Evolutionary conservation across 208 protist genomes (phyloP).

Genomic region (Trypanosoma mega): DNA sequence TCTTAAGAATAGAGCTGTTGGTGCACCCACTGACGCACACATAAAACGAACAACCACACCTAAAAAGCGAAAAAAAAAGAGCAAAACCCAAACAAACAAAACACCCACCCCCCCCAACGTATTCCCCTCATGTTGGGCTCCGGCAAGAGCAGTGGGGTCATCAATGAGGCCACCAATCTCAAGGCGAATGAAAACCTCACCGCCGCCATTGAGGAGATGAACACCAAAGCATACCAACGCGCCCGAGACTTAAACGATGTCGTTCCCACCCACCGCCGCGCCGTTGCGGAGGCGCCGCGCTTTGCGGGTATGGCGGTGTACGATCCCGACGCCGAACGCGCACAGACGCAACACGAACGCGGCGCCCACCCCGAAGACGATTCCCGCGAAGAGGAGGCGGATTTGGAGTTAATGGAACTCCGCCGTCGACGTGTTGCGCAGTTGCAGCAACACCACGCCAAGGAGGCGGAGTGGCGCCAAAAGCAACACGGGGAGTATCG

Average conservation of each 20-base stretch:
- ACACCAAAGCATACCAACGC: slow-evolving; percentile 61
- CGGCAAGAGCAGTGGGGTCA: slow-evolving; percentile 81
- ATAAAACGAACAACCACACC: slow-evolving; percentile 25
- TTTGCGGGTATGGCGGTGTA: slow-evolving; percentile 59
- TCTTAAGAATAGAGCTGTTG: background rate
- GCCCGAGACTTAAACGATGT: slow-evolving; percentile 71
- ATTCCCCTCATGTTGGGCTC: slow-evolving; percentile 68
- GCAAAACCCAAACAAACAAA: slow-evolving; percentile 7
- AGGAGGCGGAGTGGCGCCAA: slow-evolving; percentile 76
- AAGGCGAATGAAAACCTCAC: slow-evolving; percentile 89
- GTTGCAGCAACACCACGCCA: slow-evolving; percentile 52
- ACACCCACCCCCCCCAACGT: background rate
- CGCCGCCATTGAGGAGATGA: slow-evolving; percentile 81
- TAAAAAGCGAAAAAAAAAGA: background rate
- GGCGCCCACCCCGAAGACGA: slow-evolving; percentile 11
- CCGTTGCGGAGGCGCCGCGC: slow-evolving; percentile 26
- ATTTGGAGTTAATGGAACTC: slow-evolving; percentile 73
- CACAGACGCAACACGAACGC: slow-evolving; percentile 19
- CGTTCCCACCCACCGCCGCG: slow-evolving; percentile 80
- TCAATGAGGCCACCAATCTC: slow-evolving; percentile 90
- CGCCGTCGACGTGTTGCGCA: slow-evolving; percentile 62
- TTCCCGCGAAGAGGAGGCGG: slow-evolving; percentile 46
- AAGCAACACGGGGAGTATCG: slow-evolving; percentile 93
- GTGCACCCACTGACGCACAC: background rate
- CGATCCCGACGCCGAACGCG: slow-evolving; percentile 68